Conservation (phyloP, 345 rosid species). For the Aethionema arabicum region DNA sequence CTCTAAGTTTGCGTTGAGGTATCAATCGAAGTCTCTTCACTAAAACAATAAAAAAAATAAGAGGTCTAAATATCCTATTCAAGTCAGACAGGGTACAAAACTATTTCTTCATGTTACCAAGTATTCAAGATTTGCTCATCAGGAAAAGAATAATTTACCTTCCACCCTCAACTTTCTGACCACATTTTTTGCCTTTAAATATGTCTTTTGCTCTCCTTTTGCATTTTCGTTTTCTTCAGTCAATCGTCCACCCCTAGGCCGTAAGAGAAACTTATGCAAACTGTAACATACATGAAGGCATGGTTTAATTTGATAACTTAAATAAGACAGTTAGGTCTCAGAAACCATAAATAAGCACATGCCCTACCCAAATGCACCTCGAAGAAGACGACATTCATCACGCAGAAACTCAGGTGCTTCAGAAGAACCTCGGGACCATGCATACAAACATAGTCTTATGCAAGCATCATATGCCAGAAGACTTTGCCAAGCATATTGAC, state of each 20-base stretch:
- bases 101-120: not conserved
- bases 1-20: slow-evolving; percentile 70
- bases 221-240: slow-evolving; percentile 42
- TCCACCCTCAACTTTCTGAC: slow-evolving; percentile 85
- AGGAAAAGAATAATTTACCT: slow-evolving; percentile 47
- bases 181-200: slow-evolving; percentile 56
- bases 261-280: slow-evolving; percentile 78
- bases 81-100: slow-evolving; percentile 1
- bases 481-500: slow-evolving; percentile 92
- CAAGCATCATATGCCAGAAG: slow-evolving; percentile 94
- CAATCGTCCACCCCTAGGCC: slow-evolving; percentile 68
- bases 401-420: slow-evolving; percentile 94
- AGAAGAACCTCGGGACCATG: slow-evolving; percentile 84
- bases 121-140: slow-evolving; percentile 8
- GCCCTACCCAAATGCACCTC: slow-evolving; percentile 90
- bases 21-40: slow-evolving; percentile 75
- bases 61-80: slow-evolving; percentile 15
- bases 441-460: slow-evolving; percentile 71
- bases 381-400: slow-evolving; percentile 83
- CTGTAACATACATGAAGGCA: slow-evolving; percentile 35
- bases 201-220: slow-evolving; percentile 46
- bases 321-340: not conserved
- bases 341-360: slow-evolving; percentile 23
- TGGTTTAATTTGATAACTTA: slow-evolving; percentile 2
- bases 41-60: slow-evolving; percentile 39